Conservation (phyloP, 106 monocot genomes). For the Ottelia alismoides region DNA sequence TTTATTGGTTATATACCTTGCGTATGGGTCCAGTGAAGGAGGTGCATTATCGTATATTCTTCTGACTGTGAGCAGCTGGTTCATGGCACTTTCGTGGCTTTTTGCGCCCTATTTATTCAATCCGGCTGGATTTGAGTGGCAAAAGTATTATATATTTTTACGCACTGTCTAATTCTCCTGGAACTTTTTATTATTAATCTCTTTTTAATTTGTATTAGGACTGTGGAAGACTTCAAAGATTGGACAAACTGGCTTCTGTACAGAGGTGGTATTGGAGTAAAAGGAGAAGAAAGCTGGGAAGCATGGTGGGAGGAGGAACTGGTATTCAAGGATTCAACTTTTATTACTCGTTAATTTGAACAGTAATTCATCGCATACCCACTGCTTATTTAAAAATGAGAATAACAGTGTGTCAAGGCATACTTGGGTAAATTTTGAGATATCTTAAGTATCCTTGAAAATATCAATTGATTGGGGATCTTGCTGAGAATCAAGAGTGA, state of each 20-base stretch:
- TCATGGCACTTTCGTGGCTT: conserved; percentile 81
- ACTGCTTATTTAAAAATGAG: no score
- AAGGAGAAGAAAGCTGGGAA: conserved; percentile 95
- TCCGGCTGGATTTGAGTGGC: conserved; percentile 88
- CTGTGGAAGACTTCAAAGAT: conserved; percentile 80
- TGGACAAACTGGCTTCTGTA: conserved; percentile 98
- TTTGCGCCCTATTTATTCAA: conserved; percentile 82
- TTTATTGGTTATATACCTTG: conserved; percentile 53
- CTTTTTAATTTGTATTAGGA: no score
- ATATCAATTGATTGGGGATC: no score
- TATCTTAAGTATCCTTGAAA: no score
- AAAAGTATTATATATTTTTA: conserved; percentile 54
- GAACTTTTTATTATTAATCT: neutral
- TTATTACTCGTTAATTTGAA: no score
- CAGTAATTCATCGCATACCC: no score
- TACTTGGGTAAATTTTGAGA: no score
- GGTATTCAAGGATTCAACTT: no score
- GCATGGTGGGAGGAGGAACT: conserved; percentile 98
- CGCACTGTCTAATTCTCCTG: neutral
- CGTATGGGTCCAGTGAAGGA: conserved; percentile 52
- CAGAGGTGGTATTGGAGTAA: conserved; percentile 88
- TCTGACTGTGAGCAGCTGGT: conserved; percentile 74
- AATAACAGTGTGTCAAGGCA: no score
- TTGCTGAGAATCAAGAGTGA: no score
- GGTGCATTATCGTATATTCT: conserved; percentile 62